Evolutionary conservation across 2,329 filamentous ascomycete species (phyloP).

Genomic region (Fusarium tjaetaba): DNA sequence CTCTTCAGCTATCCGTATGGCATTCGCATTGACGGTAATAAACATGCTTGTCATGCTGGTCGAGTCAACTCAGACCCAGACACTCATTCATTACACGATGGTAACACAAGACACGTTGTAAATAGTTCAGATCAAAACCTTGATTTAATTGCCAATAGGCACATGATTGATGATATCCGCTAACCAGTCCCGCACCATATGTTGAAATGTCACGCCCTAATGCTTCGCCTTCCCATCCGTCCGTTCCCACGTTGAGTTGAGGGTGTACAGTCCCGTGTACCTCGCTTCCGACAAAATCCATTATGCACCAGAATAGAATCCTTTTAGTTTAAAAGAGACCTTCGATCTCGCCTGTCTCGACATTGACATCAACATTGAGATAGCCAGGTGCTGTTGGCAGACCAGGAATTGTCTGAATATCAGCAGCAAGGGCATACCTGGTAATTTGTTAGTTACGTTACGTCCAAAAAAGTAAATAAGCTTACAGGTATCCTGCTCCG

Average conservation of each 20-base stretch:
- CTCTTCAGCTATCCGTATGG: background rate
- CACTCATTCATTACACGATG: background rate
- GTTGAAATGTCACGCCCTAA: constrained; percentile 45
- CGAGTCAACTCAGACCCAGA: background rate
- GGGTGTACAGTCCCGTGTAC: constrained; percentile 23
- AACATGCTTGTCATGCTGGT: background rate
- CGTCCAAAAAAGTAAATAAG: constrained; percentile 32
- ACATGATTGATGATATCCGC: constrained; percentile 25
- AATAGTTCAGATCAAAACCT: constrained; percentile 5
- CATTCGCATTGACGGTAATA: background rate
- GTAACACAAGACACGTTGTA: background rate
- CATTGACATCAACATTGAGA: constrained; percentile 87
- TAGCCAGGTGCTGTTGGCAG: constrained; percentile 95
- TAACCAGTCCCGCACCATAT: constrained; percentile 38
- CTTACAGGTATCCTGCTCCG: constrained; percentile 89
- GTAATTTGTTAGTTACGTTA: constrained; percentile 48
- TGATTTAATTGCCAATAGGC: constrained; percentile 28
- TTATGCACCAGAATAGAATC: background rate
- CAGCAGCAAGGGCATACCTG: constrained; percentile 91
- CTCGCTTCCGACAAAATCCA: constrained; percentile 2
- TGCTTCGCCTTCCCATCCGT: constrained; percentile 38
- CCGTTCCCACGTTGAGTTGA: constrained; percentile 45
- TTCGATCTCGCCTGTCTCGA: constrained; percentile 85
- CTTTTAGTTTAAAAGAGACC: constrained; percentile 78
- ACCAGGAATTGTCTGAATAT: constrained; percentile 98